phyloP scores from a whole-genome alignment of 1,139 yeast species.

The Ashbya aceris region DNA sequence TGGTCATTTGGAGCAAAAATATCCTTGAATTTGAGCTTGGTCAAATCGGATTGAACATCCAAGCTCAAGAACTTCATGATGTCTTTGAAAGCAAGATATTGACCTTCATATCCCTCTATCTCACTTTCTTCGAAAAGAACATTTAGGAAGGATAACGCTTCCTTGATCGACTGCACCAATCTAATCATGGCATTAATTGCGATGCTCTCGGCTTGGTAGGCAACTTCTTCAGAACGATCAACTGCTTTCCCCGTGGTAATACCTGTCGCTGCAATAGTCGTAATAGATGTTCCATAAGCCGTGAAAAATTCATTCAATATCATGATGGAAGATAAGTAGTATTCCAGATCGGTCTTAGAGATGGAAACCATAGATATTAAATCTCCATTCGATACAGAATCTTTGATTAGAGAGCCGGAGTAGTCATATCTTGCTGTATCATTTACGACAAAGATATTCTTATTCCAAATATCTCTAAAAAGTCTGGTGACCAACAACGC shows the following conservation, averaged over 20 bases:
- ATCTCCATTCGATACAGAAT: constrained; percentile 12
- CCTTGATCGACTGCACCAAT: constrained; percentile 71
- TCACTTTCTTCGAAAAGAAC: constrained; percentile 71
- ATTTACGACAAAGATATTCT: constrained; percentile 49
- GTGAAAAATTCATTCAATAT: constrained; percentile 51
- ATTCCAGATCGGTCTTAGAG: constrained; percentile 50
- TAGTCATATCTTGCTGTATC: constrained; percentile 35
- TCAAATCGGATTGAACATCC: constrained; percentile 58
- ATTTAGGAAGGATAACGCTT: constrained; percentile 79
- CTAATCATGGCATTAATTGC: constrained; percentile 74
- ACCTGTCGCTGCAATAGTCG: constrained; percentile 43
- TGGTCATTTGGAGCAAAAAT: constrained; percentile 59
- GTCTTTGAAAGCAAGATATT: constrained; percentile 42
- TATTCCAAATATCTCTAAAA: constrained; percentile 70
- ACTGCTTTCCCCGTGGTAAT: constrained; percentile 19
- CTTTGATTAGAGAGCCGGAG: constrained; percentile 8
- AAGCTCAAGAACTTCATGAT: constrained; percentile 60
- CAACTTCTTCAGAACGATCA: constrained; percentile 36
- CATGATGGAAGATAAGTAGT: constrained; percentile 49
- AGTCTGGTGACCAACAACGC: constrained; percentile 70
- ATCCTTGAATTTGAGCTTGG: constrained; percentile 61
- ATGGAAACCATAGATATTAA: constrained; percentile 30
- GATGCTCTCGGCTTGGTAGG: constrained; percentile 85
- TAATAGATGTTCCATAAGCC: constrained; percentile 50
- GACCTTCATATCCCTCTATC: constrained; percentile 34